Evolutionary conservation across 306 rosid genomes (phyloP).

Genomic region (Herpetospermum pedunculosum): DNA sequence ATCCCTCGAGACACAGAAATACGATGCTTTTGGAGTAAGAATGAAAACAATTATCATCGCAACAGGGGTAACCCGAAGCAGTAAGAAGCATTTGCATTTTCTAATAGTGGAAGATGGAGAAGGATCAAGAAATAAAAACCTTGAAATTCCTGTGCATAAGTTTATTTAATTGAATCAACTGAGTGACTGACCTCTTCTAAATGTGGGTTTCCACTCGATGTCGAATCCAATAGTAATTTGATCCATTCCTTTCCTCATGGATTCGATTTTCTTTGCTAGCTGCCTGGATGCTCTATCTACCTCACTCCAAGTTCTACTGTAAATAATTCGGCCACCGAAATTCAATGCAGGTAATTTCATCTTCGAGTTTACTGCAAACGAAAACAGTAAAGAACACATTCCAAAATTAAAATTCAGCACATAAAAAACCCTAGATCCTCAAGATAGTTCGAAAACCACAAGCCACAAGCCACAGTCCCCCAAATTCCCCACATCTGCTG

Average conservation of each 20-base stretch:
- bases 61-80: background rate
- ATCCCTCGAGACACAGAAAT: background rate
- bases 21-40: background rate
- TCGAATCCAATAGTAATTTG: constrained; percentile 51
- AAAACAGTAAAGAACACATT: background rate
- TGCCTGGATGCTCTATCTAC: constrained; percentile 45
- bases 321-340: constrained; percentile 52
- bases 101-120: background rate
- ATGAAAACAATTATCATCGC: background rate
- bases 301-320: constrained; percentile 45
- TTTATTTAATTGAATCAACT: background rate
- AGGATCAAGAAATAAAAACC: background rate
- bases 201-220: constrained; percentile 79
- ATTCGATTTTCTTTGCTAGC: constrained; percentile 19
- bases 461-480: too few species aligned
- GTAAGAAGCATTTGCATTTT: background rate
- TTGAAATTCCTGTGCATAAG: background rate
- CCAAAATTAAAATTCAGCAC: background rate
- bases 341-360: constrained; percentile 51
- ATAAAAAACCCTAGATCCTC: background rate
- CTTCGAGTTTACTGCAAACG: constrained; percentile 1
- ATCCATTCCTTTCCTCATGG: constrained; percentile 24
- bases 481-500: background rate
- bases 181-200: constrained; percentile 39
- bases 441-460: background rate